Conservation (phyloP, 1,139 yeast species). For the Lipomyces yarrowii region DNA sequence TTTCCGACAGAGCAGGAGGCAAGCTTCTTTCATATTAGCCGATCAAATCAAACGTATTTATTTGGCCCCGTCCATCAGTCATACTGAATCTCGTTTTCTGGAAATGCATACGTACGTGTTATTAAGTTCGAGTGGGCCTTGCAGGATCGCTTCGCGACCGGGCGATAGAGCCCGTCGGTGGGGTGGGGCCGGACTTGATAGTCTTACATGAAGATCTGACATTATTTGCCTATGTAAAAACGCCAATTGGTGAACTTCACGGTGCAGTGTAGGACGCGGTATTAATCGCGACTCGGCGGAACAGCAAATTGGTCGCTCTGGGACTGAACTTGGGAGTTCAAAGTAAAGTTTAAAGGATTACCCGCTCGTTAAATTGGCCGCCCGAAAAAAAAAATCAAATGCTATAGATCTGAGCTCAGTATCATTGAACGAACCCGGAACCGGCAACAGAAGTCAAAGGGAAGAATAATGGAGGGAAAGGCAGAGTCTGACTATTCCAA, state of each 20-base stretch:
- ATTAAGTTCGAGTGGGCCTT: conserved; percentile 13
- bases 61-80: neutral
- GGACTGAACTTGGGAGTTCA: neutral
- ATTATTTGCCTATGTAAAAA: neutral
- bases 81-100: neutral
- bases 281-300: neutral
- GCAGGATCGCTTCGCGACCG: conserved; percentile 10
- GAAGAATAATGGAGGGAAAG: neutral
- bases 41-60: neutral
- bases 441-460: too few relatives aligned
- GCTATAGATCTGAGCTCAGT: neutral
- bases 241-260: neutral
- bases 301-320: too few relatives aligned
- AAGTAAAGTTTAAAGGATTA: neutral
- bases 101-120: neutral
- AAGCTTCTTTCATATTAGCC: neutral
- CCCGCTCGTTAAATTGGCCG: neutral
- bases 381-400: neutral
- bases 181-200: conserved; percentile 8
- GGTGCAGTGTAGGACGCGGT: neutral
- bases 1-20: neutral
- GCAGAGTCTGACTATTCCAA: neutral
- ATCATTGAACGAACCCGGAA: too few relatives aligned
- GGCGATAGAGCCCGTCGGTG: conserved; percentile 19
- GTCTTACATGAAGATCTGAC: neutral